phyloP scores from a whole-genome alignment of 1,139 yeast genomes.

The Kurtzmaniella quercitrusa region DNA sequence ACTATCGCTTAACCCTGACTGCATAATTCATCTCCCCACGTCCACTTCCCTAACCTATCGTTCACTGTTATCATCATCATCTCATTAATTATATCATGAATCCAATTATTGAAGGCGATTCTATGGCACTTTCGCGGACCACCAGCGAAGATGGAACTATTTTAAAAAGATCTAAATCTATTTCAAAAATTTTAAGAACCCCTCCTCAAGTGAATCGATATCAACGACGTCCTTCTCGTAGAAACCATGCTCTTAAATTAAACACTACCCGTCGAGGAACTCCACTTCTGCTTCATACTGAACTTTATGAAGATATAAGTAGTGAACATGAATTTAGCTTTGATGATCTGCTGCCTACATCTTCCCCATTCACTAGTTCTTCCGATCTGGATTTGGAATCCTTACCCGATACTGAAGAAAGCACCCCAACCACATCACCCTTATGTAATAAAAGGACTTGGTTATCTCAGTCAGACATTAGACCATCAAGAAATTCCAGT shows the following conservation, averaged over 20 bases:
- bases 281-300: not conserved
- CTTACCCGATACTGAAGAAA: conserved; percentile 35
- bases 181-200: not conserved
- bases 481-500: not conserved
- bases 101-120: not conserved
- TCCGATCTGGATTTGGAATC: conserved; percentile 32
- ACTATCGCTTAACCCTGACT: too few species aligned
- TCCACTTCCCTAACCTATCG: not conserved
- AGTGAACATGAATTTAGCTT: conserved; percentile 6
- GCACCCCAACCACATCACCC: conserved; percentile 25
- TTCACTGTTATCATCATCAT: too few species aligned
- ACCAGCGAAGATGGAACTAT: not conserved
- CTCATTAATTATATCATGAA: not conserved
- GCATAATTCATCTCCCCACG: not conserved
- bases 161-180: not conserved
- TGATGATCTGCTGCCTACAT: conserved; percentile 2
- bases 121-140: not conserved
- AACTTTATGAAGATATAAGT: conserved; percentile 2
- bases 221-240: conserved; percentile 4
- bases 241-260: not conserved
- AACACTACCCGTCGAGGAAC: not conserved
- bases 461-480: not conserved
- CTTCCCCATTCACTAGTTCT: conserved; percentile 7
- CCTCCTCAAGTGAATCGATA: conserved; percentile 4
- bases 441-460: conserved; percentile 1